phyloP scores from a whole-genome alignment of 495 filamentous ascomycete species.

The Aspergillus heteromorphus region DNA sequence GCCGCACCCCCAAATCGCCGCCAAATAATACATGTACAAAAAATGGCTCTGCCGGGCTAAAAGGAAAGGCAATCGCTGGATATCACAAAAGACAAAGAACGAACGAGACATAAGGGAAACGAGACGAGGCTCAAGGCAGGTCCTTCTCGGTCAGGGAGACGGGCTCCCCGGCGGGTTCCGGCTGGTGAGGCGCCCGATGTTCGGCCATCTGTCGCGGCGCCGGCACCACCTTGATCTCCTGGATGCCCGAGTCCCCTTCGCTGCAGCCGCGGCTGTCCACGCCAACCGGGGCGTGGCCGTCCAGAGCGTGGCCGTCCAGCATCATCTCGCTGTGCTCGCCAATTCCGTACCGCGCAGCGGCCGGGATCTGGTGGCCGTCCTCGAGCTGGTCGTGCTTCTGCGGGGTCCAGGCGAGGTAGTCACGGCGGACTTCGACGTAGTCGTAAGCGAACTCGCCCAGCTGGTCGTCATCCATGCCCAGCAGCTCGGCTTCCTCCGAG shows the following conservation, averaged over 20 bases:
- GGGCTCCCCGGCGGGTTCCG: conserved; percentile 25
- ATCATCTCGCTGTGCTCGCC: conserved; percentile 69
- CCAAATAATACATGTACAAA: conserved; percentile 8
- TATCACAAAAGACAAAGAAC: conserved; percentile 16
- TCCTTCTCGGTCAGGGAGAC: conserved; percentile 1
- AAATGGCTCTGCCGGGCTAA: conserved; percentile 16
- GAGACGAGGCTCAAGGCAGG: neutral
- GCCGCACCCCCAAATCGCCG: conserved; percentile 1
- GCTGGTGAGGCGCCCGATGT: conserved; percentile 20
- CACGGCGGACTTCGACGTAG: conserved; percentile 95
- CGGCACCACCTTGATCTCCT: conserved; percentile 33
- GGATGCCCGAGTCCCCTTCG: conserved; percentile 29
- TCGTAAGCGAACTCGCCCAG: conserved; percentile 99
- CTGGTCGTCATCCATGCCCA: conserved; percentile 99
- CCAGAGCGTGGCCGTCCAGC: conserved; percentile 58
- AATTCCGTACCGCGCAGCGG: conserved; percentile 76
- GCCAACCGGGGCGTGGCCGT: conserved; percentile 48
- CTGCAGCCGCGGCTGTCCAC: conserved; percentile 37
- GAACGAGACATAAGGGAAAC: neutral
- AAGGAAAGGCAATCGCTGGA: conserved; percentile 18
- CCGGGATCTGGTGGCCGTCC: conserved; percentile 58
- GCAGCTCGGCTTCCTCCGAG: conserved; percentile 90
- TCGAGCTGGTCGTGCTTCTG: conserved; percentile 62
- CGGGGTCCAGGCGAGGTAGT: conserved; percentile 96
- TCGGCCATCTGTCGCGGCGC: conserved; percentile 33